Conservation (phyloP, 345 rosid genomes). For the Carallia pectinifolia region DNA sequence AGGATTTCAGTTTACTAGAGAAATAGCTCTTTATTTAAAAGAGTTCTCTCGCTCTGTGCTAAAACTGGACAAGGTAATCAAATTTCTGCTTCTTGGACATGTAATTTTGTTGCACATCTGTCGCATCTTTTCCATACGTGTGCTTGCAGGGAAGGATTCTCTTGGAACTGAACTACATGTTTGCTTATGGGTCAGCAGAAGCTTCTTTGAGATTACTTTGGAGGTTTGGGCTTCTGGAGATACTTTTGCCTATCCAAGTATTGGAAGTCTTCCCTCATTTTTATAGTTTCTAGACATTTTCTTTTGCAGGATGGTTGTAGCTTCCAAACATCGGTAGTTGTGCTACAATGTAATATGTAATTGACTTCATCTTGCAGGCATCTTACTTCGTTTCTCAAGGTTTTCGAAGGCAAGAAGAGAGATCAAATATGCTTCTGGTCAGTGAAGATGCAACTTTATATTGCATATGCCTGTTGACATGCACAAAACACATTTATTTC, state of each 20-base stretch:
- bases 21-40: slow-evolving; percentile 65
- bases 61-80: slow-evolving; percentile 60
- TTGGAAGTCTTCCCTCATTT: not conserved
- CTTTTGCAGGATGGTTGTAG: too few species aligned
- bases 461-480: not conserved
- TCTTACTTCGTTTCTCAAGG: slow-evolving; percentile 62
- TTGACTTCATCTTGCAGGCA: slow-evolving; percentile 45
- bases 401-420: slow-evolving; percentile 73
- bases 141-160: slow-evolving; percentile 67
- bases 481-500: too few species aligned
- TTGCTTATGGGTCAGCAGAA: slow-evolving; percentile 88
- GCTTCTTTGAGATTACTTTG: slow-evolving; percentile 78
- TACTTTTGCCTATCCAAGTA: slow-evolving; percentile 77
- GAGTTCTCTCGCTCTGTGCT: slow-evolving; percentile 45
- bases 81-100: not conserved
- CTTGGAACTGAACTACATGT: slow-evolving; percentile 92
- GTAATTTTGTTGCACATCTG: not conserved
- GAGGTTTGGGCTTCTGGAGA: slow-evolving; percentile 82
- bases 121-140: not conserved
- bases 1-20: slow-evolving; percentile 64
- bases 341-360: too few species aligned
- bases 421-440: slow-evolving; percentile 88
- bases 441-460: not conserved
- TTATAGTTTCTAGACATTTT: not conserved
- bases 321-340: too few species aligned